Conservation (phyloP, 2,329 filamentous ascomycete genomes). For the Biscogniauxia mediterranea region DNA sequence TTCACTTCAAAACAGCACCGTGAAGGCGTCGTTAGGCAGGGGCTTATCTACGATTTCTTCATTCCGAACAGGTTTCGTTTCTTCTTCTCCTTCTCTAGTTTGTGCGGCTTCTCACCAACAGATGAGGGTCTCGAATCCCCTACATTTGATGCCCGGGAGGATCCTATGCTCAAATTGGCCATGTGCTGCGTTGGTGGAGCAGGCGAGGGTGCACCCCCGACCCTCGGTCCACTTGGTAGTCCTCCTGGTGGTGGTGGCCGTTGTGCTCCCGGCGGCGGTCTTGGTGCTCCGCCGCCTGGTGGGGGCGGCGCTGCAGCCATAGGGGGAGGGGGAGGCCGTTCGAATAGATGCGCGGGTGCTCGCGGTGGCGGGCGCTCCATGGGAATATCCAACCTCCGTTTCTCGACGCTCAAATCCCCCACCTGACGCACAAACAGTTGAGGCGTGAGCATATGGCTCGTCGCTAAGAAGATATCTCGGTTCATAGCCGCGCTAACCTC, state of each 20-base stretch:
- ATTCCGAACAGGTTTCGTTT: slow-evolving; percentile 56
- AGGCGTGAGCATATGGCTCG: slow-evolving; percentile 90
- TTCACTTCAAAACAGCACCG: not conserved
- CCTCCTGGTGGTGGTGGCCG: slow-evolving; percentile 31
- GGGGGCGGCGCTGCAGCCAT: slow-evolving; percentile 30
- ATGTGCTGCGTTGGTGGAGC: slow-evolving; percentile 54
- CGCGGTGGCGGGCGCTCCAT: slow-evolving; percentile 76
- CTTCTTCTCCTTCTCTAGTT: slow-evolving; percentile 59
- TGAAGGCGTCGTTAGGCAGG: not conserved
- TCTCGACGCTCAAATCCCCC: slow-evolving; percentile 73
- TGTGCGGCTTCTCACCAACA: slow-evolving; percentile 42
- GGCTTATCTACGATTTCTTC: slow-evolving; percentile 45
- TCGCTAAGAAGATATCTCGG: slow-evolving; percentile 83
- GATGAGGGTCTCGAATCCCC: slow-evolving; percentile 19
- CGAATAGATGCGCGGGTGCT: slow-evolving; percentile 83
- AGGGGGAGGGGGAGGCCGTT: slow-evolving; percentile 57
- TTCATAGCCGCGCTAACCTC: slow-evolving; percentile 71
- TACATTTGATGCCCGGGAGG: slow-evolving; percentile 27
- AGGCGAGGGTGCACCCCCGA: slow-evolving; percentile 20
- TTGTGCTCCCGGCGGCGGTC: slow-evolving; percentile 28
- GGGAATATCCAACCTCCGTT: slow-evolving; percentile 75
- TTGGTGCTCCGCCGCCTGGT: slow-evolving; percentile 26
- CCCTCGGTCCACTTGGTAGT: slow-evolving; percentile 35
- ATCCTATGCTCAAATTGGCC: slow-evolving; percentile 52
- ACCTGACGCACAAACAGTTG: slow-evolving; percentile 80